These are phyloP conservation scores for Fragaria vesca DNA, from an alignment of 306 rosid genomes.

Conservation along the genomic window DNA sequence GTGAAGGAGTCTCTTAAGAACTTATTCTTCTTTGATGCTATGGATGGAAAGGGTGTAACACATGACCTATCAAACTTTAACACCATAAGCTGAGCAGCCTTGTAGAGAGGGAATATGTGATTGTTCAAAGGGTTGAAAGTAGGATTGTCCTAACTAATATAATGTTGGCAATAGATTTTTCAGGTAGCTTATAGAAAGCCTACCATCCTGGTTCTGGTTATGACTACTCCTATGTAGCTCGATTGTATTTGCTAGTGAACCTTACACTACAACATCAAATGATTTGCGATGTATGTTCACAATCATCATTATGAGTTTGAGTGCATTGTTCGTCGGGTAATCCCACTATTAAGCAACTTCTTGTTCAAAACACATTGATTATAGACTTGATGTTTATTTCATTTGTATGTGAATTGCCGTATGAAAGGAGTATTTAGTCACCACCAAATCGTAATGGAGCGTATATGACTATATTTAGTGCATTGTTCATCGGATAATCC, in stretches of 20 bases:
- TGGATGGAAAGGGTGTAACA: slow-evolving; percentile 81
- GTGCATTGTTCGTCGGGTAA: not conserved
- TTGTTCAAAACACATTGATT: not conserved
- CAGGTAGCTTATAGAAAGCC: not conserved
- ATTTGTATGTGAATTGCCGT: not conserved
- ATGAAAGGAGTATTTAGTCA: not conserved
- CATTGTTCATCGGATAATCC: too few relatives aligned
- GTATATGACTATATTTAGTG: not conserved
- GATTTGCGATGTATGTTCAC: not conserved
- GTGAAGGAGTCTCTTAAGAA: slow-evolving; percentile 83
- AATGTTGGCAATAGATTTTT: slow-evolving; percentile 8
- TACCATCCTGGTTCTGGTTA: not conserved
- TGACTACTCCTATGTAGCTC: not conserved
- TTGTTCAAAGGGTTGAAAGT: not conserved
- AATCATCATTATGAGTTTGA: not conserved
- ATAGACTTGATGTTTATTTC: not conserved
- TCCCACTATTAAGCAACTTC: not conserved
- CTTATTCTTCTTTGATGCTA: slow-evolving; percentile 76
- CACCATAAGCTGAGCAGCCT: slow-evolving; percentile 22
- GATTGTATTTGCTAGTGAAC: not conserved
- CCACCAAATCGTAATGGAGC: not conserved
- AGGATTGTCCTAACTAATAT: not conserved
- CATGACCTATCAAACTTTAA: slow-evolving; percentile 60
- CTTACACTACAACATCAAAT: too few relatives aligned
- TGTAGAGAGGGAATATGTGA: not conserved